Evolutionary conservation across 2,329 filamentous ascomycete species (phyloP).

Genomic region (Canariomyces notabilis): DNA sequence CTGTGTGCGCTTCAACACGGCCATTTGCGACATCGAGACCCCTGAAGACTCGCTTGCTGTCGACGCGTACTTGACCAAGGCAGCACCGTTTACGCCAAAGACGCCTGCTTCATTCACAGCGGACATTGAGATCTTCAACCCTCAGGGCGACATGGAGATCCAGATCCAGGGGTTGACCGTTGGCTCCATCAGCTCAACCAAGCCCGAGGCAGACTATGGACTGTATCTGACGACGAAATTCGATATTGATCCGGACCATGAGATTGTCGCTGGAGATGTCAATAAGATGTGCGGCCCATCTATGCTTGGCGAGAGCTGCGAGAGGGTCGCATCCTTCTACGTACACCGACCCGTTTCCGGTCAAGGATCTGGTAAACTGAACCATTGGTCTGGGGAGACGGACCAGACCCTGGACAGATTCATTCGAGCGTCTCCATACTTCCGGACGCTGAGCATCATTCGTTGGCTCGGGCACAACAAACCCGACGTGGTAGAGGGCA

Average conservation of each 20-base stretch:
- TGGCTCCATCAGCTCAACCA: constrained; percentile 29
- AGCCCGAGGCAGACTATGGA: constrained; percentile 31
- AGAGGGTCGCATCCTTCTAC: constrained; percentile 33
- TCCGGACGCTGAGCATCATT: constrained; percentile 28
- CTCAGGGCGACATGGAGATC: constrained; percentile 29
- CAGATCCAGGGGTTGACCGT: constrained; percentile 32
- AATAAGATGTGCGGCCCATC: neutral
- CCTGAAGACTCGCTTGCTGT: constrained; percentile 23
- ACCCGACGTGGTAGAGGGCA: constrained; percentile 24
- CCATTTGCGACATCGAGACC: constrained; percentile 20
- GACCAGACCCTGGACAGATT: constrained; percentile 28
- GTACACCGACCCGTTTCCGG: neutral
- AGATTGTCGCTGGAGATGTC: constrained; percentile 27
- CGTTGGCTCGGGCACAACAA: constrained; percentile 25
- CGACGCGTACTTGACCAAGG: constrained; percentile 31
- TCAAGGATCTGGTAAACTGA: neutral
- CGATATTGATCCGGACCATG: constrained; percentile 38
- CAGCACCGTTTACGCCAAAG: constrained; percentile 22
- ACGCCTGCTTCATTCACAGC: constrained; percentile 30
- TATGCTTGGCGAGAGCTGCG: constrained; percentile 33
- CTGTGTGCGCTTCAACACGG: constrained; percentile 35
- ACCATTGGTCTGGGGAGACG: constrained; percentile 26
- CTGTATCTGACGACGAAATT: constrained; percentile 33
- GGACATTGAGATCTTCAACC: constrained; percentile 34
- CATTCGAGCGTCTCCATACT: constrained; percentile 31